Conservation (phyloP, 1,284 basidiomycete species). For the Pseudozyma thailandica region DNA sequence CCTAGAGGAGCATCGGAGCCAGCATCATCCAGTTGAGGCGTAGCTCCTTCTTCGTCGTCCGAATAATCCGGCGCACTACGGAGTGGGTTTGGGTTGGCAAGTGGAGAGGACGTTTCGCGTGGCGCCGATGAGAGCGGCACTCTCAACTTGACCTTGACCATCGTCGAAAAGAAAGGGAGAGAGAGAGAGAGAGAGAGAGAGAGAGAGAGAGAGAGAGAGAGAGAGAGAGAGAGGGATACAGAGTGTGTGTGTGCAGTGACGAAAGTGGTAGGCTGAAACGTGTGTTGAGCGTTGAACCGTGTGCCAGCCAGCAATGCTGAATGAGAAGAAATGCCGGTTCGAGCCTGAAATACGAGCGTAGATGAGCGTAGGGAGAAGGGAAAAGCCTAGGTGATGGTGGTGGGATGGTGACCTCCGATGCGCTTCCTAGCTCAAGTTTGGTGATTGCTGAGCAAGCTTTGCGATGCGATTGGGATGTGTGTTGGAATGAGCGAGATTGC, state of each 20-base stretch:
- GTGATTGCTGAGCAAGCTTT: background rate
- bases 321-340: too few species aligned
- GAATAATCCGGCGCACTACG: conserved; percentile 42
- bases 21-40: conserved; percentile 4
- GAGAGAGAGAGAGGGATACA: too few species aligned
- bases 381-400: background rate
- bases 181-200: too few species aligned
- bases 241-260: too few species aligned
- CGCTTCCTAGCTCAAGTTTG: background rate
- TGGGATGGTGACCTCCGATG: background rate
- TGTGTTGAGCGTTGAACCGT: too few species aligned
- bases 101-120: conserved; percentile 45
- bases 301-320: too few species aligned
- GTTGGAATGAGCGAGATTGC: background rate
- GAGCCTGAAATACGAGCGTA: too few species aligned
- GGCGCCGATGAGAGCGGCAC: conserved; percentile 47
- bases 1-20: background rate
- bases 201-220: too few species aligned
- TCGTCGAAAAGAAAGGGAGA: background rate
- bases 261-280: too few species aligned
- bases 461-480: background rate
- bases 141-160: conserved; percentile 52
- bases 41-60: conserved; percentile 28
- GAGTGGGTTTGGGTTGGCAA: conserved; percentile 38
- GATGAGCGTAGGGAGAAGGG: too few species aligned